Percentiles rank a stretch among this genome's conserved stretches.
These are phyloP conservation scores for Fraxinus americana DNA, from an alignment of 257 asterid species.

Conservation along the genomic window DNA sequence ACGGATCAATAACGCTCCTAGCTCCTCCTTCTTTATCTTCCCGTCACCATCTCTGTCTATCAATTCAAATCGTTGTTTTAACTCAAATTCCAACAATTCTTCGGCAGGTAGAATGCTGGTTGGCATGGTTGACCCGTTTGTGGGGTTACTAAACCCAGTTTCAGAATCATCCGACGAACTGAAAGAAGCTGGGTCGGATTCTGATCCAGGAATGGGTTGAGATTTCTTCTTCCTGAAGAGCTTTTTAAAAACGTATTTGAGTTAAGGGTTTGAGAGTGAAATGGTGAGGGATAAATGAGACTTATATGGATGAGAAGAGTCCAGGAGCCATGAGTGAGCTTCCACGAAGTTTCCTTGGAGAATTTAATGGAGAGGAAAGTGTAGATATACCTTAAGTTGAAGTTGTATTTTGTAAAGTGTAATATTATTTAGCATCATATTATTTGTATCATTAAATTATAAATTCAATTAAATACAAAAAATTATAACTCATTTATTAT, in stretches of 20 bases:
- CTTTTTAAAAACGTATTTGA: constrained; percentile 45
- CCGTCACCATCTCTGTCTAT: constrained; percentile 56
- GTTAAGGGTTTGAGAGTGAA: background rate
- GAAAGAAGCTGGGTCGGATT: constrained; percentile 34
- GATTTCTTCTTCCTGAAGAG: constrained; percentile 39
- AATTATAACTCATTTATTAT: too few relatives aligned
- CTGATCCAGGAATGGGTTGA: constrained; percentile 45
- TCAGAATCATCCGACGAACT: constrained; percentile 24
- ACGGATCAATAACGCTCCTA: constrained; percentile 38
- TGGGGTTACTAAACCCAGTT: constrained; percentile 21
- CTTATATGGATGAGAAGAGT: constrained; percentile 43
- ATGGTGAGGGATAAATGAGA: constrained; percentile 11
- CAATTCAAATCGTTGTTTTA: constrained; percentile 52
- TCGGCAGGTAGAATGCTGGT: constrained; percentile 41
- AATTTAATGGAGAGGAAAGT: too few relatives aligned
- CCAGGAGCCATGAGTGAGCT: constrained; percentile 48
- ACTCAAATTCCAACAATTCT: constrained; percentile 37
- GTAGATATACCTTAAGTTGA: too few relatives aligned
- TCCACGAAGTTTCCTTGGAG: constrained; percentile 63
- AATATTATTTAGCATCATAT: too few relatives aligned
- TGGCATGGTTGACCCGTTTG: constrained; percentile 44
- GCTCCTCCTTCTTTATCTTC: constrained; percentile 45
- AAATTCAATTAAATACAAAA: too few relatives aligned
- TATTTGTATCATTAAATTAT: too few relatives aligned
- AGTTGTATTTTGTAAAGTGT: too few relatives aligned